Conservation (phyloP, 1,139 yeast genomes). For the Eremothecium coryli region DNA sequence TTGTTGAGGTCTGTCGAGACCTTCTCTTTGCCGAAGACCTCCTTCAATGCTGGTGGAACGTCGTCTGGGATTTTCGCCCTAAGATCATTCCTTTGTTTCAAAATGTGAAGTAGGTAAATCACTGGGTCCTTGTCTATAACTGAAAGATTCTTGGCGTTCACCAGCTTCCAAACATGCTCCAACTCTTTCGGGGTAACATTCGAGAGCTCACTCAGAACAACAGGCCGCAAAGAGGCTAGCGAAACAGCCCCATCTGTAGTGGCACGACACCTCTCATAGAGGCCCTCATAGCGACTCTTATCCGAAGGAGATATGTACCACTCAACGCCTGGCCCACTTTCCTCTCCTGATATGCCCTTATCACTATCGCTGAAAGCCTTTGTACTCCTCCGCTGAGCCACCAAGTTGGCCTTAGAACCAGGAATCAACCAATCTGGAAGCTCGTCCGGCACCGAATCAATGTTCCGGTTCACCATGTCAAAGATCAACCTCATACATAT, state of each 20-base stretch:
- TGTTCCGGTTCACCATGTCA: constrained; percentile 76
- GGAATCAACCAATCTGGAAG: constrained; percentile 92
- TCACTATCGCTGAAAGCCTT: constrained; percentile 14
- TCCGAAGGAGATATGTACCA: constrained; percentile 96
- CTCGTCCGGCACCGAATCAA: constrained; percentile 51
- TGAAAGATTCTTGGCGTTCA: constrained; percentile 78
- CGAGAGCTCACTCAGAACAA: constrained; percentile 56
- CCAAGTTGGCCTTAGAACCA: constrained; percentile 71
- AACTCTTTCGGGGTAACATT: constrained; percentile 78
- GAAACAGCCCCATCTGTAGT: constrained; percentile 83
- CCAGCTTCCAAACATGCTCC: constrained; percentile 91
- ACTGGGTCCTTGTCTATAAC: constrained; percentile 92
- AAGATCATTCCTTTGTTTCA: constrained; percentile 72
- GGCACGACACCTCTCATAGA: constrained; percentile 46
- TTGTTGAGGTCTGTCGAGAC: constrained; percentile 66
- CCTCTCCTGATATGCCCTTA: constrained; percentile 20
- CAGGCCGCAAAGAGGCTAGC: constrained; percentile 55
- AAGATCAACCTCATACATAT: constrained; percentile 92
- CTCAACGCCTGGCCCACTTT: constrained; percentile 47
- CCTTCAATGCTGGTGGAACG: constrained; percentile 89
- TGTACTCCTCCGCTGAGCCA: constrained; percentile 46
- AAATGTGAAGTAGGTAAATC: constrained; percentile 76
- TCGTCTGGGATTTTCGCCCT: constrained; percentile 84
- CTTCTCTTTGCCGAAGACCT: constrained; percentile 79
- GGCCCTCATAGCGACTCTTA: constrained; percentile 64